These are phyloP conservation scores for Trichosporon faecale DNA, from an alignment of 1,284 basidiomycete genomes.

Conservation along the genomic window DNA sequence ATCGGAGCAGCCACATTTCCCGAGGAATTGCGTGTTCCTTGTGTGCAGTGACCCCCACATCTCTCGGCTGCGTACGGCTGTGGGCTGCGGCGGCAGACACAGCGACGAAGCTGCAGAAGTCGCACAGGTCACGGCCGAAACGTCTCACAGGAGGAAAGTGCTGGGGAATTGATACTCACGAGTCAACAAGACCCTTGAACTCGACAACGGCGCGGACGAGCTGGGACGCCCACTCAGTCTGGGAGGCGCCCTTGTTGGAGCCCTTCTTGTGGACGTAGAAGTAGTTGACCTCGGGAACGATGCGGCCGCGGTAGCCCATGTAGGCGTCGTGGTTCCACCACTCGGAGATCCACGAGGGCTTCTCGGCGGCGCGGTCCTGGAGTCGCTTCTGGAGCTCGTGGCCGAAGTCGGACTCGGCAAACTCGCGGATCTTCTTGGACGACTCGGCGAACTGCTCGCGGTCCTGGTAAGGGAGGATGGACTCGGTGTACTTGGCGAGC, in stretches of 20 bases:
- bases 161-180: slow-evolving; percentile 58
- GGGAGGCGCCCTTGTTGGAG: slow-evolving; percentile 56
- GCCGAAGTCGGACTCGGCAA: slow-evolving; percentile 67
- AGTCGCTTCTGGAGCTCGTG: slow-evolving; percentile 77
- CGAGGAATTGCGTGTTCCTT: not conserved
- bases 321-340: slow-evolving; percentile 96
- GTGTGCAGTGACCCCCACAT: not conserved
- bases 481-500: slow-evolving; percentile 78
- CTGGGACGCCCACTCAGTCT: slow-evolving; percentile 69
- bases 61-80: not conserved
- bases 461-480: slow-evolving; percentile 70
- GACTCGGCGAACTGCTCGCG: slow-evolving; percentile 63
- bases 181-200: slow-evolving; percentile 77
- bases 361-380: slow-evolving; percentile 62
- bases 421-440: slow-evolving; percentile 62
- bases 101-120: not conserved
- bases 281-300: slow-evolving; percentile 92
- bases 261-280: slow-evolving; percentile 87
- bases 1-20: not conserved
- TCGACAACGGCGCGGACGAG: slow-evolving; percentile 77
- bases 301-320: slow-evolving; percentile 63
- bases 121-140: not conserved
- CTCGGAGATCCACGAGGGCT: slow-evolving; percentile 84
- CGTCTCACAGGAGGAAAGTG: not conserved
- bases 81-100: not conserved